Base-by-base conservation (phyloP, 768 basidiomycete genomes). In the Candolleomyces aberdarensis region DNA sequence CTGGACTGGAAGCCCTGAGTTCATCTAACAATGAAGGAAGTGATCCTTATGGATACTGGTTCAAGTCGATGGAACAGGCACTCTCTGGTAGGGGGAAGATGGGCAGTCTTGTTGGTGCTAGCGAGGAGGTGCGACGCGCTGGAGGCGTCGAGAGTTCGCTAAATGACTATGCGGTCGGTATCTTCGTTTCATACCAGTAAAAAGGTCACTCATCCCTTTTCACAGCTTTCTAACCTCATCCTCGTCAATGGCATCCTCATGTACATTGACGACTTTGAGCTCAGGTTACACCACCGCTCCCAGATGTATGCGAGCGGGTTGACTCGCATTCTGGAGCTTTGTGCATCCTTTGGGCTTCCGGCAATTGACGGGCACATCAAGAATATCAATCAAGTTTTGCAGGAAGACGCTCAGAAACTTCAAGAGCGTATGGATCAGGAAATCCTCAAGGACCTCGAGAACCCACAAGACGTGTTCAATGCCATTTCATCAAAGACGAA, bases 31-130 rank as follows among this genome's bases (percentile, higher is more conserved):
- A 83, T 51, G 83, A 83, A 54, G 75, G 79, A 14, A 78, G 79
- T 20, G 83, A 84, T 36, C 83, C 78, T 57, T 98, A 93, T 71
- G 87, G 87, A 63, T 94, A 85, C 66, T 98, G 94, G 96, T 92
- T 98, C 70, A 88, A 86, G 65, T 88, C 87, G 0, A 77, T 96
- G 64, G 90, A 94, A 65, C 75, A 76, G 29, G 85, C 85, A 3
- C 79, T 98, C 17, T 82, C 86, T 51, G 96, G 95, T 2, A 79
- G 94, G 59, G 96, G 96, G 1, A 90, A 88, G 71, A 95, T 98
- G 93, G 96, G 96, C 1, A 97, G 92, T 70, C 73, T 92, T 44
- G 96, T 99, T 8, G 97, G 97, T 0, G 94, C 94, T 22, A 96
- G 95, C 66, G 92, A 96, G 14, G 95, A 98, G 65, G 84, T 96